Conservation (phyloP, 495 filamentous ascomycete genomes). For the Xylaria curta region DNA sequence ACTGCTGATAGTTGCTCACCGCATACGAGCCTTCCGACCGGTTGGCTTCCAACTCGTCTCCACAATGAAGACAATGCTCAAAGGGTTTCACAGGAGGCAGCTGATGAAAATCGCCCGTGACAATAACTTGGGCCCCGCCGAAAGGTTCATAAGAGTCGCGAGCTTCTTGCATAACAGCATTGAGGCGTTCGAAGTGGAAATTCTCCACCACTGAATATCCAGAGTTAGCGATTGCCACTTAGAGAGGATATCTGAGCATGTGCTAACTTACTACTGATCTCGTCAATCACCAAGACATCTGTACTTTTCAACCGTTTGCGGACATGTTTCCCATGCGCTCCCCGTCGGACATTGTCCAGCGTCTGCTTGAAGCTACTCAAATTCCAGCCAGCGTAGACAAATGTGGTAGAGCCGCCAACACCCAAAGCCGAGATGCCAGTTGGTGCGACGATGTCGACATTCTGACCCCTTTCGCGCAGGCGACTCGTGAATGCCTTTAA, state of each 20-base stretch:
- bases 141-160: conserved; percentile 70
- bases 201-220: conserved; percentile 57
- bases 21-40: conserved; percentile 72
- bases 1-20: conserved; percentile 8
- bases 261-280: conserved; percentile 43
- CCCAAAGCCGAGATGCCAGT: conserved; percentile 62
- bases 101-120: conserved; percentile 97
- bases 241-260: background rate
- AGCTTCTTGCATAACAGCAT: conserved; percentile 53
- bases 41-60: conserved; percentile 74
- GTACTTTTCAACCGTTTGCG: conserved; percentile 43
- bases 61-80: conserved; percentile 78
- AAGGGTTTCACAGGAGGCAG: conserved; percentile 86
- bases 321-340: conserved; percentile 7
- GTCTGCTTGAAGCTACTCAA: conserved; percentile 40
- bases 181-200: conserved; percentile 60
- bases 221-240: background rate
- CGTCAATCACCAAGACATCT: conserved; percentile 56
- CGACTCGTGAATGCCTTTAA: conserved; percentile 54
- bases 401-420: conserved; percentile 60
- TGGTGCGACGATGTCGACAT: conserved; percentile 61
- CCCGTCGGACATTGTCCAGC: conserved; percentile 23
- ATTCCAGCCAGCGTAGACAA: conserved; percentile 61
- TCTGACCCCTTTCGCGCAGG: conserved; percentile 40
- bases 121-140: conserved; percentile 89